Evolutionary conservation across 805 yeast species (phyloP), one percentile per base, ranked within the genome.

Genomic region (Brettanomyces sp.): DNA sequence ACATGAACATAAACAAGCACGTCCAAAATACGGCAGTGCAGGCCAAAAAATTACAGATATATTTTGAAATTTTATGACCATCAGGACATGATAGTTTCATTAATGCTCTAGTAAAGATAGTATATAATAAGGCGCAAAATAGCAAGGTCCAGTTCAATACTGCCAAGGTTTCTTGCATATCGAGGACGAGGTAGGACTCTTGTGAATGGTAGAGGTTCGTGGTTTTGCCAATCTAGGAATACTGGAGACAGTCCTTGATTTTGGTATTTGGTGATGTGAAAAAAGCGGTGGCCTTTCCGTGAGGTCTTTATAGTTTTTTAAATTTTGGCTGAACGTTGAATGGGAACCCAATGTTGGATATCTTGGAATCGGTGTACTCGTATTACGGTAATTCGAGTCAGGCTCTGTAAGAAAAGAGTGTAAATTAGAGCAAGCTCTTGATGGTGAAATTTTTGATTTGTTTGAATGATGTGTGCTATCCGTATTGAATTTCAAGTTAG

Each of bases 381-480:
- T 6, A 9, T 28, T 28, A 28, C 32, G 11, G 8, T 6, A 5
- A 35, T 35, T 21, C n/a, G 18, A n/a, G 33, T 4, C 24, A 7
- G 33, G 22, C 28, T 30, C 35, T 33, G 33, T 33, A 22, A 42
- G 40, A 6, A 42, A 24, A 9, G 45, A 42, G 18, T 47, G 54
- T n/a, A 55, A 38, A 40, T 55, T 52, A 5, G 55, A 51, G 39
- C 42, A 47, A 8, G 53, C 55, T 25, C 49, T 51, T 2, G 48
- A 45, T 25, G 53, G 52, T 8, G 53, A 51, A 4, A 46, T 36
- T 13, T 49, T 35, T 12, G 33, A 34, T 13, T 40, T 22, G 4
- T 24, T 36, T 47, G 35, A 25, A 4, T 13, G 11, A 25, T 23
- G 34, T n/a, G 34, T 28, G 34, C 12, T n/a, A 8, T 40, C n/a